Evolutionary conservation across 129 eudicot genomes (phyloP), one percentile per base, ranked within the genome.

Genomic region (Flaveria sonorensis): DNA sequence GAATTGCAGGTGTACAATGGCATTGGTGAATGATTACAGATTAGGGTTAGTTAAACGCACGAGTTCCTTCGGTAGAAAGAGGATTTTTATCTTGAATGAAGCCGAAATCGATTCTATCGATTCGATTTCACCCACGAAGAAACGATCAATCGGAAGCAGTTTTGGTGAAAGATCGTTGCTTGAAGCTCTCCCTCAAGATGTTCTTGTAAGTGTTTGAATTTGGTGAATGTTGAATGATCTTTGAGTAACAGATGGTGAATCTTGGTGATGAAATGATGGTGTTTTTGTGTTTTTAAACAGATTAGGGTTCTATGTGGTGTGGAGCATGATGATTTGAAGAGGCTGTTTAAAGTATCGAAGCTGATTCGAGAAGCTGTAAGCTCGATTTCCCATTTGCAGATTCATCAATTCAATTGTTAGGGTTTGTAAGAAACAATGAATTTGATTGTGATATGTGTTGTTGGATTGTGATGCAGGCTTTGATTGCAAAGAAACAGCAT

Each of bases 241-340:
- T 60, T 65, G 20, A 2, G 10, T 36, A 42, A 6, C 28, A 1
- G 28, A 36, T 5, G 40, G 40, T 36, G 40, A 36, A 36, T 36
- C 1, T 36, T 5, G 40, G 7, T 36, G 40, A 36, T 36, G 40
- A 36, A 36, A 4, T 78, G 68, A 60, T 21, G 70, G 70, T 75
- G 24, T 71, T 84, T 81, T 30, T 72, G 71, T 72, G 32, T 55
- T 70, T 10, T 52, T 68, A 48, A 28, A 62, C 97, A 95, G 99
- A 84, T 95, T 81, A 91, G 82, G 84, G 86, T 95, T 30, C 47
- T 95, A 47, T 95, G 96, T 82, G 97, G 99, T 40, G 99, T 95
- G 10, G 92, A 89, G 3, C 99, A 95, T 74, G 96, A 89, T 78
- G 99, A 95, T 86, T 74, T 95, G 81, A 89, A 89, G 84, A 87